These are phyloP conservation scores for Aegilops longissima DNA, from an alignment of 176 grass and related monocot genomes.

Conservation along the genomic window DNA sequence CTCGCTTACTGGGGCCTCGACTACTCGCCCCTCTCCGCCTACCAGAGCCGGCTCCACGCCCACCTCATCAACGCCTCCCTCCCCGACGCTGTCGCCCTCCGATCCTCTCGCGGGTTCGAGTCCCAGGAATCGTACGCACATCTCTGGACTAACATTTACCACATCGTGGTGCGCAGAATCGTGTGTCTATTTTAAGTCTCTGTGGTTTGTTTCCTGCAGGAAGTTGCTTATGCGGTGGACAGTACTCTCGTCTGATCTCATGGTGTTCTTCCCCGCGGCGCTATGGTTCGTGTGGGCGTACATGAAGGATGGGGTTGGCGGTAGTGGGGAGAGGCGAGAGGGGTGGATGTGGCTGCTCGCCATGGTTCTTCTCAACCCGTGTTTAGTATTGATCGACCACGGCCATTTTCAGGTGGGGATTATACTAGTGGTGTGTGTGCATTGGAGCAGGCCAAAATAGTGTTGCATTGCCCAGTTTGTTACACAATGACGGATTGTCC, in stretches of 20 bases:
- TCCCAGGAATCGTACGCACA: conserved; percentile 56
- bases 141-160: neutral
- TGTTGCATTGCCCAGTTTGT: neutral
- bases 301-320: conserved; percentile 22
- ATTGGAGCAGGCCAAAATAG: neutral
- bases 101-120: conserved; percentile 79
- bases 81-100: conserved; percentile 66
- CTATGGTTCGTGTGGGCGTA: conserved; percentile 76
- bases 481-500: neutral
- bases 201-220: conserved; percentile 39
- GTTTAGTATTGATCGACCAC: conserved; percentile 83
- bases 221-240: conserved; percentile 91
- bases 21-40: conserved; percentile 92
- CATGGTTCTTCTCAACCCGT: conserved; percentile 72
- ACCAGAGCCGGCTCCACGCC: conserved; percentile 88
- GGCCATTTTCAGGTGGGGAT: conserved; percentile 80
- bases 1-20: conserved; percentile 95
- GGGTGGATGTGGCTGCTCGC: conserved; percentile 73
- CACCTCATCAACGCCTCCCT: conserved; percentile 69
- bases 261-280: conserved; percentile 69
- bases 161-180: neutral
- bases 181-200: neutral
- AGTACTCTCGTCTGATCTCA: conserved; percentile 74
- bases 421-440: neutral
- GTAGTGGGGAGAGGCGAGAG: conserved; percentile 24